Percentiles rank a stretch among this genome's conserved stretches.
Conservation (phyloP, 257 asterid species). For the Capsicum chinense region DNA sequence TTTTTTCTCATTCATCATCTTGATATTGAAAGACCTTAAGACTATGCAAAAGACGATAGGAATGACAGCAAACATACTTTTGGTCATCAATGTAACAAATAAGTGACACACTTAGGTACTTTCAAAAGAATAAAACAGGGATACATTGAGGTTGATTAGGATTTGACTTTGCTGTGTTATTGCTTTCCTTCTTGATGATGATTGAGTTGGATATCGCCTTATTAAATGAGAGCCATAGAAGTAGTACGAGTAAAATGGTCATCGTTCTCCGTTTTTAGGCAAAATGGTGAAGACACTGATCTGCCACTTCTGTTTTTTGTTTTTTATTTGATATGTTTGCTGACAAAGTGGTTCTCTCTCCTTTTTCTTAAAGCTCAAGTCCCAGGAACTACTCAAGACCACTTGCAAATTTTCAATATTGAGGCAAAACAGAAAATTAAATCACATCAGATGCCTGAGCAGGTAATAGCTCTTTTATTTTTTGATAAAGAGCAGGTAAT, state of each 20-base stretch:
- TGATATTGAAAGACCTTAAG: not conserved
- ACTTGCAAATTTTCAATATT: constrained; percentile 95
- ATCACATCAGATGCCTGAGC: constrained; percentile 99
- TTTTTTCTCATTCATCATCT: constrained; percentile 8
- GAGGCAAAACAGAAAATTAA: constrained; percentile 94
- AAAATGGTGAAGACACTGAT: not conserved
- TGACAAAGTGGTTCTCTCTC: constrained; percentile 26
- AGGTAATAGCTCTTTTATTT: constrained; percentile 52
- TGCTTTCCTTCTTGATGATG: constrained; percentile 9
- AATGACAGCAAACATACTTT: not conserved
- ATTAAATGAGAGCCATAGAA: not conserved
- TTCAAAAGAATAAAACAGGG: constrained; percentile 4
- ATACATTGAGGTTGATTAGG: constrained; percentile 13
- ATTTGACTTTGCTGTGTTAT: constrained; percentile 21
- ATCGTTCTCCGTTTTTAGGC: not conserved
- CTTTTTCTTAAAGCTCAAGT: constrained; percentile 81
- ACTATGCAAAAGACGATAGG: not conserved
- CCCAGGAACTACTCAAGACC: constrained; percentile 95
- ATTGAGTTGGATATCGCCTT: constrained; percentile 8
- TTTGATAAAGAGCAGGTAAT: constrained; percentile 70
- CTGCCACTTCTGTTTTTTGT: not conserved
- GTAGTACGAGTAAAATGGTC: not conserved
- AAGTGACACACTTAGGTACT: constrained; percentile 3
- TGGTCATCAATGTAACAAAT: not conserved
- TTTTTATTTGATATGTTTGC: not conserved